These are phyloP conservation scores for Neurospora sp. DNA, from an alignment of 495 filamentous ascomycete genomes.

Conservation along the genomic window DNA sequence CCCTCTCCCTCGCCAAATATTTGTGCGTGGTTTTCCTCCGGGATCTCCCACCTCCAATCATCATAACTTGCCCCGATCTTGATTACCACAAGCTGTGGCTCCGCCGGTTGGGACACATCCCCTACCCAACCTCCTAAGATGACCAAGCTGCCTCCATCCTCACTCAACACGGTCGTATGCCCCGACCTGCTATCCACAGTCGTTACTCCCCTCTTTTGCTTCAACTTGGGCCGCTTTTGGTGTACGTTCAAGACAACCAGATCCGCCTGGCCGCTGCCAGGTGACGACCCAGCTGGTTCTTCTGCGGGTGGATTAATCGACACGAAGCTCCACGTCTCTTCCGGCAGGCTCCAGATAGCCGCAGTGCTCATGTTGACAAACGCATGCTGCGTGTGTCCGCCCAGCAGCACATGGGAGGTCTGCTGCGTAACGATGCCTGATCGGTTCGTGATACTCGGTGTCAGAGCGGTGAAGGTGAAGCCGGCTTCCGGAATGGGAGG, in stretches of 20 bases:
- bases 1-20: conserved; percentile 29
- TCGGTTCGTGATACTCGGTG: conserved; percentile 44
- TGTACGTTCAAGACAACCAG: background rate
- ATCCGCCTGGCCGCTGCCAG: background rate
- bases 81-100: conserved; percentile 70
- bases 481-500: conserved; percentile 75
- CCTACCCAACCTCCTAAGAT: conserved; percentile 90
- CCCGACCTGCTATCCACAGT: conserved; percentile 70
- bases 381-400: conserved; percentile 71
- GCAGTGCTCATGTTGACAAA: conserved; percentile 92
- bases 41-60: conserved; percentile 68
- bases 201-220: conserved; percentile 1
- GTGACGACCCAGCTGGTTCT: conserved; percentile 13
- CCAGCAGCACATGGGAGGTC: conserved; percentile 69
- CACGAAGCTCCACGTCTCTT: conserved; percentile 77
- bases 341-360: conserved; percentile 76
- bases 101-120: conserved; percentile 58
- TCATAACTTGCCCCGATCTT: conserved; percentile 61
- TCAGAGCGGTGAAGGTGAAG: conserved; percentile 66
- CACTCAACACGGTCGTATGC: conserved; percentile 69
- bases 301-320: conserved; percentile 40
- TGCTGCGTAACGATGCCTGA: conserved; percentile 51
- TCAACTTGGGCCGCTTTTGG: background rate
- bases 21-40: conserved; percentile 29
- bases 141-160: conserved; percentile 63